Base-by-base conservation (phyloP, 768 basidiomycete genomes). In the Boletus edulis region DNA sequence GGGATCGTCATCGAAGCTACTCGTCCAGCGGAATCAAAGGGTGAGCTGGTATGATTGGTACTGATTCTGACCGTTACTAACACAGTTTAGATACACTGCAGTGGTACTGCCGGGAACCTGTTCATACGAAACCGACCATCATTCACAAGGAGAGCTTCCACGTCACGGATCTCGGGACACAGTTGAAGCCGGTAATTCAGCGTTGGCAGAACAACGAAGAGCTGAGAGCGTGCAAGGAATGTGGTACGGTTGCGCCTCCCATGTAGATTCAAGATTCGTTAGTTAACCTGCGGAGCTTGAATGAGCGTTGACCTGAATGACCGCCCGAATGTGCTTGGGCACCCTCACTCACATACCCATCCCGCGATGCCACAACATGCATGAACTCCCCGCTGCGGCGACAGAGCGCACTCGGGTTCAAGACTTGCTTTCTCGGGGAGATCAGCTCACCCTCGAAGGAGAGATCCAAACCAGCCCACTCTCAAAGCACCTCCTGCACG, bases 1-100 rank as follows among this genome's bases (percentile, higher is more conserved):
- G 96, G 96, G 2, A 77, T 98, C 17, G 96, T 98, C 20, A 76
- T 96, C 32, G 96, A 99, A 70, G 83, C 92, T 15, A 83, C 87
- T 24, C 78, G 96, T 32, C 94, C 94, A 0, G 75, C 78, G n/a
- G 76, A 66, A 5, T 83, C 92, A 1, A 74, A 85, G 48, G 96
- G 96, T 92, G 57, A 54, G 82, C 60, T 10, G 29, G 4, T 18
- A 9, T 14, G 20, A 31, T 39, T 46, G 42, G 39, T 29, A 13
- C 13, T 20, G 39, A 12, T 20, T 10, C 8, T 29, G 5, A 32
- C 22, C n/a, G 32, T 43, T 51, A 40, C 41, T 60, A 40, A 55
- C 18, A 18, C 31, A 8, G n/a, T 37, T 11, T 62, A 97, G 95
- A 99, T 68, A 86, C 86, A 1, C 78, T 98, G 27, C 84, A 91